Evolutionary conservation across 2,329 filamentous ascomycete species (phyloP), one percentile per base, ranked within the genome.

Genomic region (Diplodia mutila): DNA sequence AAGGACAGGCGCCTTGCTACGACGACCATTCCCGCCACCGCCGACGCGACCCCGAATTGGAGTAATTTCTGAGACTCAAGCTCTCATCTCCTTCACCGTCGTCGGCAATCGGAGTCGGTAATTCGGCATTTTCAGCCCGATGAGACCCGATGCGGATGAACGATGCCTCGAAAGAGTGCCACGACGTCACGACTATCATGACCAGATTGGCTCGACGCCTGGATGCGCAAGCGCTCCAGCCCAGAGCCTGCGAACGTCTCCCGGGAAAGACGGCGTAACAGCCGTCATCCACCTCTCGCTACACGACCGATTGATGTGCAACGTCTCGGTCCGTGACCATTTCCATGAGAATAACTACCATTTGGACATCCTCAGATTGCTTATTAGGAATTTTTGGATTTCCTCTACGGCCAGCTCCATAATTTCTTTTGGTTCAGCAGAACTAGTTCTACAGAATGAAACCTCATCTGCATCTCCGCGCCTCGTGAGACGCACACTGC

Each of bases 391-490:
- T 51, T 63, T 61, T 63, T 51, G 42, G 46, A 51, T 63, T 63
- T 63, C 57, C 57, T 46, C 57, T 61, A 48, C 57, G 57, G 39
- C 37, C 57, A 49, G 37, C 27, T 63, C 42, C 59, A 39, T 34
- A 51, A 37, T 61, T 63, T 63, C 37, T 48, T 61, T 63, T 51
- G 59, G 59, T 63, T 63, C 42, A 37, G 7, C 59, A 63, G 59
- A 51, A 63, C 59, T 63, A 63, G 59, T 46, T 63, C 59, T 63
- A 63, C 59, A 63, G 59, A 63, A 63, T 63, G 59, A 63, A 51
- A 23, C 57, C 39, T 63, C 59, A 51, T 63, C 59, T 51, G 59
- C 59, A 37, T 63, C 18, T 29, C 59, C 42, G 18, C 42, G 46
- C 59, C 49, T 21, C 14, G 59, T 63, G 42, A 63, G 59, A 63